Evolutionary conservation across 2,329 filamentous ascomycete genomes (phyloP), one percentile per base, ranked within the genome.

Genomic region (Rutstroemia sp.): DNA sequence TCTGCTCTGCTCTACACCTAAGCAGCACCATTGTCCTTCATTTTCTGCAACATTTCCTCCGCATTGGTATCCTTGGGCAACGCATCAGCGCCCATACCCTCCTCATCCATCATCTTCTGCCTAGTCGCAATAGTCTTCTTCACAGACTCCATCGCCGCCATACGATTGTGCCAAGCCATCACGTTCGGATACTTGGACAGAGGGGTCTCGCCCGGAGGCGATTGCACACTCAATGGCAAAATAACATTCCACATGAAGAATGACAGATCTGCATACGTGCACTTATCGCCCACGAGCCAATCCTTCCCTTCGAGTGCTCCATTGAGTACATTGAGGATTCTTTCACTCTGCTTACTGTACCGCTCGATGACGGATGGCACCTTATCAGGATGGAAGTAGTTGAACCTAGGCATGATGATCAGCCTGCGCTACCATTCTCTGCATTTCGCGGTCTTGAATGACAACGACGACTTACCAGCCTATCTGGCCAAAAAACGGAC

Each of bases 261-360:
- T 0, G 69, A 59, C 25, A 75, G 52, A 60, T 75, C 73, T 2
- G 69, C 73, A 61, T 72, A 74, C 2, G 69, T 71, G 58, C 38
- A 51, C 59, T 71, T 74, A 58, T 71, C 63, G 1, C 67, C 72
- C 10, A 75, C 71, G 7, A 75, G 65, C 48, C 66, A 74, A 14
- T 16, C 39, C 7, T 25, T 46, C 4, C 7, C 14, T 3, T 62
- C 61, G 3, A 38, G 44, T 6, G 77, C 64, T 52, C 72, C 68
- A 19, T 79, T 72, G 37, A 79, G 57, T 2, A 79, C 75, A 2
- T 64, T 61, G 0, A 71, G 38, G 9, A 62, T 57, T 6, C 60
- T 54, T 6, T 52, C 42, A n/a, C 75, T 70, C 62, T 79, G 75
- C 7, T 71, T 69, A 79, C 9, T 76, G 67, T 69, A 79, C 10